Conservation (phyloP, 1,284 basidiomycete genomes). For the Apiotrichum siamense region DNA sequence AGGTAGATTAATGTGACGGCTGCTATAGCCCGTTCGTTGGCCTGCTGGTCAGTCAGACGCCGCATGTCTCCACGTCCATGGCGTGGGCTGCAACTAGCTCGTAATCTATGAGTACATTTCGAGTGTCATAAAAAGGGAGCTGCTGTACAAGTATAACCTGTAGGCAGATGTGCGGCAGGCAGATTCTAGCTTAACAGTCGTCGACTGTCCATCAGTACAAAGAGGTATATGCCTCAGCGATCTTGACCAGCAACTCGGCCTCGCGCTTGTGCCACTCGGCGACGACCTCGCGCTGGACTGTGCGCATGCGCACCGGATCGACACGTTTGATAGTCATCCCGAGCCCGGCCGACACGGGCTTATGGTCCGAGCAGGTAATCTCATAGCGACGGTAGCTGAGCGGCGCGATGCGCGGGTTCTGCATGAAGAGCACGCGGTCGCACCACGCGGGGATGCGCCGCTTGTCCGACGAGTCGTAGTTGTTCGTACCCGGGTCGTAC, state of each 20-base stretch:
- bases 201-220: slow-evolving; percentile 9
- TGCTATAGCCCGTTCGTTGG: too few relatives aligned
- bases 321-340: slow-evolving; percentile 66
- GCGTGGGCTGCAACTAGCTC: too few relatives aligned
- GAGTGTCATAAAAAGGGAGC: neutral
- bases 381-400: slow-evolving; percentile 73
- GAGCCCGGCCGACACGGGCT: slow-evolving; percentile 77
- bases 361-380: slow-evolving; percentile 74
- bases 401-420: slow-evolving; percentile 59
- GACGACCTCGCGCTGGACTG: slow-evolving; percentile 55
- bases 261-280: slow-evolving; percentile 59
- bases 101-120: neutral
- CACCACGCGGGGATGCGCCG: slow-evolving; percentile 89
- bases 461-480: slow-evolving; percentile 86
- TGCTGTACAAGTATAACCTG: neutral
- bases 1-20: too few relatives aligned
- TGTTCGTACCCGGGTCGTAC: slow-evolving; percentile 70
- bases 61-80: too few relatives aligned
- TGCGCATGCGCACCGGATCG: slow-evolving; percentile 55
- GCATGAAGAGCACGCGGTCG: slow-evolving; percentile 77
- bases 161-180: neutral
- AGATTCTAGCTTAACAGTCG: too few relatives aligned
- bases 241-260: slow-evolving; percentile 52
- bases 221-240: slow-evolving; percentile 42
- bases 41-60: too few relatives aligned